A percentile compares a stretch with the other conserved stretches of the same genome.
These are phyloP conservation scores for Termitomyces titanicus DNA, from an alignment of 768 basidiomycete species.

Conservation along the genomic window DNA sequence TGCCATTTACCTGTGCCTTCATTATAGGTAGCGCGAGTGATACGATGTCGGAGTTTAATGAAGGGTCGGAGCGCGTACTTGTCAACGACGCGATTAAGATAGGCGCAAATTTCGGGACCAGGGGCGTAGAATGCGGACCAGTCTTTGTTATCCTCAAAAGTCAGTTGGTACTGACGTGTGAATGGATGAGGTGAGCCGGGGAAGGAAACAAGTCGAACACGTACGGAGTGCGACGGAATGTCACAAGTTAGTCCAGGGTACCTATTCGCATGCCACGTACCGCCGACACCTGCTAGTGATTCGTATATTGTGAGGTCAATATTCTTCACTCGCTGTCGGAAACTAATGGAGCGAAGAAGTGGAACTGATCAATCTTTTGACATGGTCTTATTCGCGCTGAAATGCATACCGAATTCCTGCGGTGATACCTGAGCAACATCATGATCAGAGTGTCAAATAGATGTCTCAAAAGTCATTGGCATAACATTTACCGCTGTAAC, in stretches of 20 bases:
- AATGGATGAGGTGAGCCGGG: neutral
- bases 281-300: slow-evolving; percentile 54
- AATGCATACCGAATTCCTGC: slow-evolving; percentile 48
- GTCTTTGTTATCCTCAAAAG: slow-evolving; percentile 53
- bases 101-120: slow-evolving; percentile 54
- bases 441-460: neutral
- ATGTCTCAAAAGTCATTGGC: neutral
- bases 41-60: slow-evolving; percentile 53
- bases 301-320: slow-evolving; percentile 57
- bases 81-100: slow-evolving; percentile 50
- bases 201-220: neutral
- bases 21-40: slow-evolving; percentile 48
- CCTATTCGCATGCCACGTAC: slow-evolving; percentile 56
- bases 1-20: slow-evolving; percentile 54
- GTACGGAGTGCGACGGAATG: slow-evolving; percentile 4
- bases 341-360: slow-evolving; percentile 27
- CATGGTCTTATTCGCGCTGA: neutral
- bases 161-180: slow-evolving; percentile 47
- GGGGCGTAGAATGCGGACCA: slow-evolving; percentile 63
- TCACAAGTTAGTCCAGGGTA: slow-evolving; percentile 33
- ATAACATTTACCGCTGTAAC: slow-evolving; percentile 44
- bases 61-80: slow-evolving; percentile 52
- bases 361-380: slow-evolving; percentile 25
- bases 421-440: slow-evolving; percentile 34
- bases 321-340: slow-evolving; percentile 50